phyloP scores from a whole-genome alignment of 176 grass and related monocot species.

The Rhynchospora tenuis region DNA sequence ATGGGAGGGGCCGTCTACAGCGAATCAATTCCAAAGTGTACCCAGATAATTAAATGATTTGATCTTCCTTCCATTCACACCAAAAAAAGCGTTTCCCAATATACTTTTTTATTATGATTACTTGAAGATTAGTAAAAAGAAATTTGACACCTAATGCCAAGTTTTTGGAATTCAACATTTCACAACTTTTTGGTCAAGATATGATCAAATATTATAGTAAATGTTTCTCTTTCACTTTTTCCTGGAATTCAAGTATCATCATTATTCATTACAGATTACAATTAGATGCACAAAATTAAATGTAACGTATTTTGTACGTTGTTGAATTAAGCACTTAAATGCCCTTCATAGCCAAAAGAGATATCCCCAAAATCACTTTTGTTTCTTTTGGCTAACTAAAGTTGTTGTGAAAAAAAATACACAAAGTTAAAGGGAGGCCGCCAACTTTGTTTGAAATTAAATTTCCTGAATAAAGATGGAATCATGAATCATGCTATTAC shows the following conservation, averaged over 20 bases:
- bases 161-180: neutral
- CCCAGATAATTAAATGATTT: neutral
- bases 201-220: neutral
- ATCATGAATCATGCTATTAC: neutral
- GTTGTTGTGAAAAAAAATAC: slow-evolving; percentile 11
- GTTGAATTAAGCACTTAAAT: neutral
- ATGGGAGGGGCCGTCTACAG: neutral
- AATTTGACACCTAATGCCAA: neutral
- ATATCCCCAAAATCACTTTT: slow-evolving; percentile 5
- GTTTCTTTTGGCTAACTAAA: neutral
- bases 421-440: slow-evolving; percentile 14
- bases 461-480: neutral
- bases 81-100: neutral
- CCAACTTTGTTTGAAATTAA: slow-evolving; percentile 14
- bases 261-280: neutral
- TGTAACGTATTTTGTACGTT: neutral
- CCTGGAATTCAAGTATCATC: neutral
- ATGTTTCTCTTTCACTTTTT: neutral
- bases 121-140: neutral
- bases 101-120: neutral
- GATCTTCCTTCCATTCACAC: neutral
- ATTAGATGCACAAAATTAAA: neutral
- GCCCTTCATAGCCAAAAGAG: neutral
- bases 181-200: neutral
- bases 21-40: slow-evolving; percentile 2